Base-by-base conservation (phyloP, 495 filamentous ascomycete genomes). In the Xylaria flabelliformis region DNA sequence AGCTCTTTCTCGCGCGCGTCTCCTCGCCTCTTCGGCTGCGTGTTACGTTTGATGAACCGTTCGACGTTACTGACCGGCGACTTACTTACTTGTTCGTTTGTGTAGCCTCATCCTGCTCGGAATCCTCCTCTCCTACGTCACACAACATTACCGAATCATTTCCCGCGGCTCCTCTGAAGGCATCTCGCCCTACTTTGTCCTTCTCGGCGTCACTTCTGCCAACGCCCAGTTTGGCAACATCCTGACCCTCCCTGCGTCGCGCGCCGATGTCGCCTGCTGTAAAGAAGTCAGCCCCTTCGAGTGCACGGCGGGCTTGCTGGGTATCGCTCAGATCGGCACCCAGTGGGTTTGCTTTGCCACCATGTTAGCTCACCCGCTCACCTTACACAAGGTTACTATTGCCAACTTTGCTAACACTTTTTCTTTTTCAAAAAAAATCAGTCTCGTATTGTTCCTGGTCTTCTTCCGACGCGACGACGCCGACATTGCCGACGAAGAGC, bases 131-230 rank as follows among this genome's bases (percentile, higher is more conserved):
- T 98, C 95, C 71, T 99, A 99, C 81, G 88, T 97, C 36, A 97
- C 96, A 2, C 96, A 99, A 80, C 96, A 98, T 80, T 85, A 90
- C 79, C 93, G 95, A 71, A 98, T 99, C 83, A 93, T 97, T 74
- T 81, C 87, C 53, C 89, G 94, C 44, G 89, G 91, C 63, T 95
- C 93, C 58, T 97, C 97, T n/a, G 94, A 95, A 82, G 96, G 96
- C 59, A 95, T 99, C 65, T 97, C 94, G 39, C 95, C 96, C 3
- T 93, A 93, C 76, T 99, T 97, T 76, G 88, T 99, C 70, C 90
- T 98, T 21, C 91, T 99, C 32, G 96, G 97, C 62, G 91, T 91
- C 24, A 97, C 94, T 2, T 95, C 93, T 10, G 91, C 90, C 62
- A 97, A 95, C 13, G 92, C 92, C 67, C 90, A 93, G 19, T 92